A percentile compares a stretch with the other conserved stretches of the same genome.
Conservation (phyloP, 2,329 filamentous ascomycete species). For the Thielaviopsis musarum region DNA sequence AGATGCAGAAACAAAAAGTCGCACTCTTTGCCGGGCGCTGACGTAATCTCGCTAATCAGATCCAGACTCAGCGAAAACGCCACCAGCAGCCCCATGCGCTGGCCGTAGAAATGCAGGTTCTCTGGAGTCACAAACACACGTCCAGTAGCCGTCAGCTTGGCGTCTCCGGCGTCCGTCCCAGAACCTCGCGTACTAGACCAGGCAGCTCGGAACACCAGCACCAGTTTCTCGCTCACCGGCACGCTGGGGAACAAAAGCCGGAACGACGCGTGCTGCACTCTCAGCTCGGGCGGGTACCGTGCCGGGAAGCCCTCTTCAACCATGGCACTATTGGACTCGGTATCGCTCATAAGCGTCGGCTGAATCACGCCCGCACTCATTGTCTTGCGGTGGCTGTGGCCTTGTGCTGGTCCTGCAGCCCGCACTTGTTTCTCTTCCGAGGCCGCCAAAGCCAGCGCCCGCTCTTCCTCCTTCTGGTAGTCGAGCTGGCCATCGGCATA, state of each 20-base stretch:
- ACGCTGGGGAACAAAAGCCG: slow-evolving; percentile 76
- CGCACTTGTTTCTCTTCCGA: slow-evolving; percentile 9
- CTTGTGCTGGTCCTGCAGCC: slow-evolving; percentile 3
- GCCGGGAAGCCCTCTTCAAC: slow-evolving; percentile 39
- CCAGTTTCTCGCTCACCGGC: slow-evolving; percentile 59
- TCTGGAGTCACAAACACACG: slow-evolving; percentile 76
- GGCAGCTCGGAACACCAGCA: slow-evolving; percentile 82
- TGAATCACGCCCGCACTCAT: slow-evolving; percentile 8
- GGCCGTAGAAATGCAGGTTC: slow-evolving; percentile 91
- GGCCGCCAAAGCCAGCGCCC: slow-evolving; percentile 6
- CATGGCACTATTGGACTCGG: neutral
- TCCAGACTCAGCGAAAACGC: slow-evolving; percentile 62
- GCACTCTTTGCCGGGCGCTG: slow-evolving; percentile 84
- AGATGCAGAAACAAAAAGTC: slow-evolving; percentile 65
- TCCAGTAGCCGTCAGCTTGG: slow-evolving; percentile 40
- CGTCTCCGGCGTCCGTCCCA: slow-evolving; percentile 20
- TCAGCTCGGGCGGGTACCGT: slow-evolving; percentile 68
- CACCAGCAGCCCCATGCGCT: slow-evolving; percentile 79
- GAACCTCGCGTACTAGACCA: slow-evolving; percentile 42
- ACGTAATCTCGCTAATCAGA: slow-evolving; percentile 71
- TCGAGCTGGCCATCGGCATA: slow-evolving; percentile 17
- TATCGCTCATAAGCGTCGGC: slow-evolving; percentile 8
- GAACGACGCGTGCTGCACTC: slow-evolving; percentile 84
- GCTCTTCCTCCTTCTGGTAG: slow-evolving; percentile 10
- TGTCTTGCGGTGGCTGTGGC: slow-evolving; percentile 12